Evolutionary conservation across 2,329 filamentous ascomycete species (phyloP).

Genomic region (Fusarium sterilihyphosum): DNA sequence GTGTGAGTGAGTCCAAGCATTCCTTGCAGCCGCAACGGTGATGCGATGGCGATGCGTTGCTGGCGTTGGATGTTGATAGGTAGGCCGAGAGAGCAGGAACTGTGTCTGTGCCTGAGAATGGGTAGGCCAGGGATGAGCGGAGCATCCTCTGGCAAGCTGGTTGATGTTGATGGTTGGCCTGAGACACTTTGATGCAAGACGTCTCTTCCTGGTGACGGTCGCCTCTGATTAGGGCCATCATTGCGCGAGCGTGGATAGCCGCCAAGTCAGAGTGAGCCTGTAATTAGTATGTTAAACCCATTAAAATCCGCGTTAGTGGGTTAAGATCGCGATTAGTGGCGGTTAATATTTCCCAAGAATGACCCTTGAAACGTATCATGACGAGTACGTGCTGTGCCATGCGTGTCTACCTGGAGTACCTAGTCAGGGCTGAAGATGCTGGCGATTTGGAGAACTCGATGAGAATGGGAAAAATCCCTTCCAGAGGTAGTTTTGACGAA

Average conservation of each 20-base stretch:
- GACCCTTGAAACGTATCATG: not conserved
- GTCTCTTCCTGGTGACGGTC: not conserved
- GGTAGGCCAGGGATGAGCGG: not conserved
- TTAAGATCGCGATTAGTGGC: constrained; percentile 15
- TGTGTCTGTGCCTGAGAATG: constrained; percentile 7
- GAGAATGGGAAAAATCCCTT: not conserved
- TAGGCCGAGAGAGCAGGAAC: not conserved
- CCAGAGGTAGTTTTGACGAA: not conserved
- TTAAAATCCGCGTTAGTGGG: not conserved
- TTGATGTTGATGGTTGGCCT: not conserved
- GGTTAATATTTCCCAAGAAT: constrained; percentile 4
- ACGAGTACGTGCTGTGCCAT: not conserved
- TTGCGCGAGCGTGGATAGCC: not conserved
- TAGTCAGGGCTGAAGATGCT: not conserved
- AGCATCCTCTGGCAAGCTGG: not conserved
- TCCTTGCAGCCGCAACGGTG: constrained; percentile 13
- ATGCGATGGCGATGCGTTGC: not conserved
- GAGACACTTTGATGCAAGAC: constrained; percentile 5
- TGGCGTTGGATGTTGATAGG: constrained; percentile 6
- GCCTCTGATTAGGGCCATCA: not conserved
- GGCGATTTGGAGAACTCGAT: not conserved
- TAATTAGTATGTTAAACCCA: not conserved
- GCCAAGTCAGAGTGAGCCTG: not conserved
- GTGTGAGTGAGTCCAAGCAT: not conserved
- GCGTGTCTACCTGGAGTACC: not conserved